Percentiles rank a stretch among this genome's conserved stretches.
These are phyloP conservation scores for Solanum sejunctum DNA, from an alignment of 257 asterid species.

Conservation along the genomic window DNA sequence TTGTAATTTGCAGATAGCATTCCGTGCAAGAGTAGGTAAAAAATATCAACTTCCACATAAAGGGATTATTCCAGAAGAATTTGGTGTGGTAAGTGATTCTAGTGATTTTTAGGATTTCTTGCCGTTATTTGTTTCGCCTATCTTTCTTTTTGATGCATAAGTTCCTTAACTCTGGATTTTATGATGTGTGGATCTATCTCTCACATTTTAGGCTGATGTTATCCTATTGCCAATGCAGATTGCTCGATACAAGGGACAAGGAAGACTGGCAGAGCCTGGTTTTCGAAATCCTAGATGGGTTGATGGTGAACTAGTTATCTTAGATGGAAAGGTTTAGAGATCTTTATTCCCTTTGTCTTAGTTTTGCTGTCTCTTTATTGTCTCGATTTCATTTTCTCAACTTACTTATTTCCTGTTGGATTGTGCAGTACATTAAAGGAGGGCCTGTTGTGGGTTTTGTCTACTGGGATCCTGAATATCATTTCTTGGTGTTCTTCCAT, in stretches of 20 bases:
- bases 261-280: constrained; percentile 90
- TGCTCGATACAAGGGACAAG: constrained; percentile 95
- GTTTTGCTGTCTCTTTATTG: neutral
- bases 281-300: constrained; percentile 84
- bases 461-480: constrained; percentile 88
- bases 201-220: neutral
- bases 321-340: constrained; percentile 79
- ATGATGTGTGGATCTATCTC: neutral
- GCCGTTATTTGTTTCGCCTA: neutral
- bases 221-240: constrained; percentile 31
- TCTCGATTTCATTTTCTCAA: neutral
- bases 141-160: neutral
- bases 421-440: constrained; percentile 75
- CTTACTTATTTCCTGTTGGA: neutral
- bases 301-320: constrained; percentile 89
- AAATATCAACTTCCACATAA: constrained; percentile 87
- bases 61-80: constrained; percentile 92
- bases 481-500: constrained; percentile 77
- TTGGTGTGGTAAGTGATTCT: constrained; percentile 76
- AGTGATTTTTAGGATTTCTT: constrained; percentile 2
- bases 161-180: neutral
- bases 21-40: constrained; percentile 93
- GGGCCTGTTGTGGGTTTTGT: constrained; percentile 95
- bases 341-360: neutral
- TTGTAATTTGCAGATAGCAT: constrained; percentile 54